Percentiles rank a stretch among this genome's conserved stretches.
Conservation (phyloP, 495 filamentous ascomycete species). For the Mycothermus thermophilus region DNA sequence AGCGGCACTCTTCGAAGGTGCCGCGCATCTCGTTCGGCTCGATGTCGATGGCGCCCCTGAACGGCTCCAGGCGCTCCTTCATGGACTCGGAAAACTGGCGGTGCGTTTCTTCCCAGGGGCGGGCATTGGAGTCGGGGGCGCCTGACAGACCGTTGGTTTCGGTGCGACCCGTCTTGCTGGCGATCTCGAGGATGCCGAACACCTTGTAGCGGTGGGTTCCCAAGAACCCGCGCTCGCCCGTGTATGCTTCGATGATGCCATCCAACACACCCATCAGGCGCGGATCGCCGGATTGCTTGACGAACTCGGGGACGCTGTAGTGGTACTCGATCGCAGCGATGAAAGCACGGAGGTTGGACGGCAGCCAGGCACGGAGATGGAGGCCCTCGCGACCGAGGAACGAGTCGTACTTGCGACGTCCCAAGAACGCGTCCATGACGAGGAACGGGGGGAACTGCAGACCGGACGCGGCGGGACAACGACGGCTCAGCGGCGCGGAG, state of each 20-base stretch:
- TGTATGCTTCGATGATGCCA: slow-evolving; percentile 35
- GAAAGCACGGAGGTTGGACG: slow-evolving; percentile 36
- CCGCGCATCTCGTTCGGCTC: slow-evolving; percentile 39
- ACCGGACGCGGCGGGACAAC: slow-evolving; percentile 39
- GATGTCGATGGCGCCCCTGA: slow-evolving; percentile 25
- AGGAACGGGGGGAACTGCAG: slow-evolving; percentile 36
- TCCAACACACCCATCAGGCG: slow-evolving; percentile 34
- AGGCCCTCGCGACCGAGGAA: slow-evolving; percentile 36
- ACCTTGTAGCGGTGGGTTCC: slow-evolving; percentile 41
- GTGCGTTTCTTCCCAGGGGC: slow-evolving; percentile 39
- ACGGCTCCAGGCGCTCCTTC: slow-evolving; percentile 38
- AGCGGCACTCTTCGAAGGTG: slow-evolving; percentile 38
- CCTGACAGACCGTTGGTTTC: slow-evolving; percentile 38
- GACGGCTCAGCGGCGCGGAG: slow-evolving; percentile 32
- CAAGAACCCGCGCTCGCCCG: slow-evolving; percentile 39
- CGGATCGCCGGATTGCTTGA: slow-evolving; percentile 31
- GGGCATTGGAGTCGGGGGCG: slow-evolving; percentile 21
- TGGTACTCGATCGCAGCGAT: slow-evolving; percentile 38
- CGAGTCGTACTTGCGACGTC: slow-evolving; percentile 33
- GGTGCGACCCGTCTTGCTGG: slow-evolving; percentile 35
- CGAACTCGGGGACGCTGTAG: slow-evolving; percentile 36
- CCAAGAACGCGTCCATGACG: slow-evolving; percentile 41
- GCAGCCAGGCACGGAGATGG: slow-evolving; percentile 36
- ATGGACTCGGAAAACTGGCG: slow-evolving; percentile 38
- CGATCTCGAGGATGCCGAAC: slow-evolving; percentile 39